Evolutionary conservation across 164 flowering plant genomes (phyloP), one percentile per base, ranked within the genome.

Genomic region (Magnolia kwangsiensis): DNA sequence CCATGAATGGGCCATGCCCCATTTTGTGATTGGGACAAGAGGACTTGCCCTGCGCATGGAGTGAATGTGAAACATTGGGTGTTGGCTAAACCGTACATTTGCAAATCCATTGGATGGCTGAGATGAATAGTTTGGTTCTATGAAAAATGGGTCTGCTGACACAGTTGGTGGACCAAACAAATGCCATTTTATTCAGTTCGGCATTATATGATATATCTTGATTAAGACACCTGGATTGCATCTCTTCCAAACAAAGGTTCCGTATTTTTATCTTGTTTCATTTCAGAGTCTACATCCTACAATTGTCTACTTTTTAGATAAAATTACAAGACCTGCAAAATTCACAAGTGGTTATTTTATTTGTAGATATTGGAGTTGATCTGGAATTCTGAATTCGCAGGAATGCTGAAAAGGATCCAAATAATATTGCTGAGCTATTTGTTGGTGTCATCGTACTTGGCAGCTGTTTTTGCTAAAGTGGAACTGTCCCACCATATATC

Each of bases 341-440:
- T 8, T 65, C 9, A 19, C 24, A 3, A 8, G 68, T 65, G 9
- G 23, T 19, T 21, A 9, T 21, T 65, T n/a, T 65, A 19, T 8
- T 65, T 65, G 21, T 21, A 19, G 9, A 8, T 65, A 0, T 19
- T 9, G 20, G 10, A 8, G 24, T 49, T 37, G 72, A 31, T 73
- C 11, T 63, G 51, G 19, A 11, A 29, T 66, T 74, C 19, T 50
- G 37, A 64, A 67, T 24, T 67, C 51, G 73, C 78, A 75, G 78
- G 78, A 51, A 45, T 69, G 29, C 20, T 75, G 19, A 49, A 69
- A 31, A 75, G 19, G 20, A 58, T 75, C 14, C 50, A 19, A 20
- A 45, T 49, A 7, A 8, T 69, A 45, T 59, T 69, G 45, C n/a
- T 69, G 51, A 59, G 24, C 37, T 59, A 37, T 75, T 24, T 55